phyloP scores from a whole-genome alignment of 169 alveolate species.

The Amoebophrya sp. region DNA sequence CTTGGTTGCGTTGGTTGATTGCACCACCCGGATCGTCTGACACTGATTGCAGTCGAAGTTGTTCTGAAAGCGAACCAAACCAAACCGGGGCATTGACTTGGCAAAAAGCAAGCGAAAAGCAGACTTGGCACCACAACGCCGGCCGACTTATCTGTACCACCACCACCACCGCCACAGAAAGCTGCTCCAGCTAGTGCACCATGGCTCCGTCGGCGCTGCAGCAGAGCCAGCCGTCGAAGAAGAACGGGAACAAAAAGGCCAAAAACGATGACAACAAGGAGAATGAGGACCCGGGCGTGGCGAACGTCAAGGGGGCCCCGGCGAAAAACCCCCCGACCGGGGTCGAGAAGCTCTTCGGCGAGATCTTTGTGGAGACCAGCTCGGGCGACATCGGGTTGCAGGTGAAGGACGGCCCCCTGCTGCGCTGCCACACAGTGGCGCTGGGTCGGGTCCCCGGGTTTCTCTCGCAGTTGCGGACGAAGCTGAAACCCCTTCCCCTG shows the following conservation, averaged over 20 bases:
- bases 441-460: background rate
- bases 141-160: no score
- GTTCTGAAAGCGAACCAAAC: no score
- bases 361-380: conserved; percentile 11
- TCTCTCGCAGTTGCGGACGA: background rate
- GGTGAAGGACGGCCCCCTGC: conserved; percentile 6
- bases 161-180: no score
- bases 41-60: no score
- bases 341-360: background rate
- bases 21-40: no score
- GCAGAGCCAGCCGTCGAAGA: background rate
- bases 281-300: conserved; percentile 15
- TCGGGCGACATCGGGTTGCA: background rate
- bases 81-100: no score
- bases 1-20: no score
- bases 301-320: background rate
- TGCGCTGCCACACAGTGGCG: background rate
- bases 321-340: conserved; percentile 3
- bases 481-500: background rate
- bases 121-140: no score
- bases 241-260: background rate
- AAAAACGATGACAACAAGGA: background rate
- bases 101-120: no score
- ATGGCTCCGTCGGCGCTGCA: no score
- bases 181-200: no score